Base-by-base conservation (phyloP, 2,329 filamentous ascomycete genomes). In the Alternaria rosae region DNA sequence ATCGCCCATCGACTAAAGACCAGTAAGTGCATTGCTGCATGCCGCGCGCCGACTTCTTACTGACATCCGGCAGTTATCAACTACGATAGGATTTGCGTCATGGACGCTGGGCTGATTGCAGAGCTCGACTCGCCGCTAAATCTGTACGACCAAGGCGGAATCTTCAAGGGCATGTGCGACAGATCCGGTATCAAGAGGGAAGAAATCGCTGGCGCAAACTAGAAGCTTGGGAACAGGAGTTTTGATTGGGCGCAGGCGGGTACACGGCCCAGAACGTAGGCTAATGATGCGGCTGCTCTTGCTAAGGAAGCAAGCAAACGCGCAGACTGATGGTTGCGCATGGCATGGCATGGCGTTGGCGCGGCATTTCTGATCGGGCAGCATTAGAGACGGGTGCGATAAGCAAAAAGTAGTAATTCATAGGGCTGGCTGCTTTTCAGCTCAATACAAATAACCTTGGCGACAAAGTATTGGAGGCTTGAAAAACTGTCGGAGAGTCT, bases 11-110 rank as follows among this genome's bases (percentile, higher is more conserved):
- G 94, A 6, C 83, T 98, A 72, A 91, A 92, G 74, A 98, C 95
- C 1, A 62, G 61, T 64, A 57, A 52, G 61, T 59, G 23, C 23
- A 51, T 30, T 15, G 20, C 30, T 20, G 15, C 20, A 15, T 35
- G 20, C 28, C 20, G 41, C 23, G 30, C 26, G 30, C n/a, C 32
- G 13, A 51, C 55, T 12, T 25, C 10, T 17, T 21, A 48, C 45
- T 55, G 23, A 61, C 42, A 20, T 43, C 4, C 44, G 21, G 13
- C 45, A 61, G 97, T 99, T 66, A 91, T 98, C 65, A 89, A 90
- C 26, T 98, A 98, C 79, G 94, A 99, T 79, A 89, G 94, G 48
- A 97, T 99, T 76, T 94, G 93, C 73, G 95, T 99, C 70, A 97
- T 99, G 94, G 94, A 98, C 72, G 86, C 89, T 45, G 95, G 95